Base-by-base conservation (phyloP, 176 grass and related monocot genomes). In the Areca catechu region DNA sequence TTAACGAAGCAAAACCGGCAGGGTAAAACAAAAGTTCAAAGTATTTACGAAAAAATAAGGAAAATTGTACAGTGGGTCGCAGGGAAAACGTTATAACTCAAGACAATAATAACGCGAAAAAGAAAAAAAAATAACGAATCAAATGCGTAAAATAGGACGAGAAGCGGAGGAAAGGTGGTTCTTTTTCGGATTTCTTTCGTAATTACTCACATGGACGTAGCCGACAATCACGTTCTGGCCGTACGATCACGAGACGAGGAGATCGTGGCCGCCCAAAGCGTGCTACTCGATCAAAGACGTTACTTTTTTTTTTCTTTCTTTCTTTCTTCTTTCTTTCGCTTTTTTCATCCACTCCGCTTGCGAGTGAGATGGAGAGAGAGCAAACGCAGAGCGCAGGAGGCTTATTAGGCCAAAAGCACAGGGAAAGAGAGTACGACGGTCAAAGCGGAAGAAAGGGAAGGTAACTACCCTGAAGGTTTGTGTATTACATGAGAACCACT, bases 261-360 rank as follows among this genome's bases (percentile, higher is more conserved):
- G 80, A 88, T 88, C 84, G 29, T 24, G 76, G 57, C 89, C 84
- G 74, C 67, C 71, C 73, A 87, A 80, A 77, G 60, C 24, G 16
- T 24, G 12, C 55, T 20, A 29, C 22, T 15, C 67, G 67, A 90
- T 65, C 24, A 29, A 76, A 71, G 54, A 62, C 24, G 61, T 61
- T 15, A 57, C 68, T 12, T 43, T 43, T 43, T 34, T 43, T 43
- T 43, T 10, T 1, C 14, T 43, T 43, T 12, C 34, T 12, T 29
- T 29, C 27, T 4, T 37, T 64, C 63, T 71, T 48, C 16, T 12
- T 62, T 20, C 65, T 27, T n/a, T n/a, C n/a, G n/a, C n/a, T n/a
- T 23, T 20, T 58, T 54, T 22, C 49, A n/a, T 1, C 29, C 15
- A 5, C 23, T 23, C 20, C 71, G 20, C 49, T 37, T 17, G 56